Percentiles rank a stretch among this genome's conserved stretches.
phyloP scores from a whole-genome alignment of 129 eudicot species.

The Smallanthus sonchifolius region DNA sequence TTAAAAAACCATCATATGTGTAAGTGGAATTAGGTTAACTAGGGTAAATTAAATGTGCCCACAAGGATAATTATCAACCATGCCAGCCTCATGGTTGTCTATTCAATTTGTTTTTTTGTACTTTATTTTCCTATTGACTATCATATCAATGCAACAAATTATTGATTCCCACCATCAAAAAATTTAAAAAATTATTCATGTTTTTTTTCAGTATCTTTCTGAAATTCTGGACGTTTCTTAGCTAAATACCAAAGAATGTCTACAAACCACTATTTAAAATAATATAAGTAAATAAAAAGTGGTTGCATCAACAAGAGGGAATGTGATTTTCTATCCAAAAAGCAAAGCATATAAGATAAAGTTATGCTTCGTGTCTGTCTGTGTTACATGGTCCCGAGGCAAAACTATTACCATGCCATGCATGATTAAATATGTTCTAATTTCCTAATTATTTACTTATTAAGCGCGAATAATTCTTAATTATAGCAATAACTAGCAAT shows the following conservation, averaged over 20 bases:
- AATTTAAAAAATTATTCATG: slow-evolving; percentile 8
- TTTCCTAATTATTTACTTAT: not conserved
- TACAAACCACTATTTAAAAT: slow-evolving; percentile 22
- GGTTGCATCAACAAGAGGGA: slow-evolving; percentile 38
- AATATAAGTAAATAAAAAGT: slow-evolving; percentile 15
- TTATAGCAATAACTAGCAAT: not conserved
- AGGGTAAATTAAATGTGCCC: too few relatives aligned
- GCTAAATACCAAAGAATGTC: slow-evolving; percentile 34
- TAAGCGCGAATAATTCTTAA: not conserved
- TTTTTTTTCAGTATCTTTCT: slow-evolving; percentile 13
- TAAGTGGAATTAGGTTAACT: too few relatives aligned
- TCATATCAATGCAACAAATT: slow-evolving; percentile 32
- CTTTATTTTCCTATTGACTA: slow-evolving; percentile 28
- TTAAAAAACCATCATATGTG: too few relatives aligned
- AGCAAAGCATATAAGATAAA: slow-evolving; percentile 29
- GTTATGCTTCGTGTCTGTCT: slow-evolving; percentile 37
- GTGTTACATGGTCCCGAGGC: slow-evolving; percentile 32
- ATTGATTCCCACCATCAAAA: slow-evolving; percentile 25
- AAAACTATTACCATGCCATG: slow-evolving; percentile 19
- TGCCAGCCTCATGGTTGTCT: slow-evolving; percentile 35
- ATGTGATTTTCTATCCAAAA: slow-evolving; percentile 38
- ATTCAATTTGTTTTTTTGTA: slow-evolving; percentile 18
- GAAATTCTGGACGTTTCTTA: slow-evolving; percentile 27
- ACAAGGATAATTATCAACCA: not conserved
- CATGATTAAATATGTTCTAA: slow-evolving; percentile 13